Base-by-base conservation (phyloP, 495 filamentous ascomycete species). In the Xylaria intraflava region DNA sequence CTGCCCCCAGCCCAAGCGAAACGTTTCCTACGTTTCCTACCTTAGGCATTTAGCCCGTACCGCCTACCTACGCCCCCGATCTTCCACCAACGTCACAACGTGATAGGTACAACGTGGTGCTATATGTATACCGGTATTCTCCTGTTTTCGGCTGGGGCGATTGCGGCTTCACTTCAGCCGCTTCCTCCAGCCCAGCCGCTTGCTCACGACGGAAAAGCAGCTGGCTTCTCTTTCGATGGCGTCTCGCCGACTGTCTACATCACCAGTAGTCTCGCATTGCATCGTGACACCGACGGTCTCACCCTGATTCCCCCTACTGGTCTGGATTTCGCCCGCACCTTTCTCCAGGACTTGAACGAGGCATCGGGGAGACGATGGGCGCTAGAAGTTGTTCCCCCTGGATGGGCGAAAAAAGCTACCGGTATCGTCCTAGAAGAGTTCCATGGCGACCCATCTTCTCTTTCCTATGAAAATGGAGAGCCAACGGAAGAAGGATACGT, bases 231-330 rank as follows among this genome's bases (percentile, higher is more conserved):
- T 9, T 40, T 46, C 2, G 53, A 50, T 16, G 24, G 8, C n/a
- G 17, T 54, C 8, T 31, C 51, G 4, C 24, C 50, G 14, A 52
- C 46, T 0, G 52, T 62, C 2, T 51, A 54, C 20, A 58, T 62
- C 35, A 50, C 48, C 31, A 24, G 38, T n/a, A 35, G 31, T 9
- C 41, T 58, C 19, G 55, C 59, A 19, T 51, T 51, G 1, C 41
- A 38, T n/a, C 56, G 57, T 27, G 71, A 74, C 29, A 61, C 62
- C 0, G 61, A 70, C 55, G 76, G 78, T 2, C 56, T 79, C 16
- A 81, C 77, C 0, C 62, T 81, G 11, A 79, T 80, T n/a, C 78
- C 78, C 6, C 77, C 78, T 0, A 70, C 74, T 0, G 69, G 69
- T 1, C 56, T 56, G 20, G 73, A 78, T 5, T 82, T 81, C 33